Evolutionary conservation across 2,329 filamentous ascomycete genomes (phyloP).

Genomic region (Exophiala aquamarina): DNA sequence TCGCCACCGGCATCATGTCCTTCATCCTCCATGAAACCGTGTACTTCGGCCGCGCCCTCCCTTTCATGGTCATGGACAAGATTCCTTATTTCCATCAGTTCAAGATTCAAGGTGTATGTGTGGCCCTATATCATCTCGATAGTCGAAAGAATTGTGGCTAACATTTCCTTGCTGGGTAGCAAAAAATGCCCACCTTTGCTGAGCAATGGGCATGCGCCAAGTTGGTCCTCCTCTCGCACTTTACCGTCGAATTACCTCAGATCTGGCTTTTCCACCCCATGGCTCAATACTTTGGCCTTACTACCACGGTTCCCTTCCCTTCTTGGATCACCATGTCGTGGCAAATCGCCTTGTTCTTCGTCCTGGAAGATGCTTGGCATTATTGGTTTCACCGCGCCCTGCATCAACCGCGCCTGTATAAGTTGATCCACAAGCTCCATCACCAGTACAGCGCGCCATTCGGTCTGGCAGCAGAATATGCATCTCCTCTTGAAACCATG

Average conservation of each 20-base stretch:
- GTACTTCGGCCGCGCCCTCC: conserved; percentile 89
- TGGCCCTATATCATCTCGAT: background rate
- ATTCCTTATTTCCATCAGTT: conserved; percentile 87
- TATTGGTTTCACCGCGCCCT: conserved; percentile 93
- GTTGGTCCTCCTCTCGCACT: conserved; percentile 90
- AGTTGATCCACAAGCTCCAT: conserved; percentile 96
- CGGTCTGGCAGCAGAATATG: conserved; percentile 94
- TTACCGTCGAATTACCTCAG: conserved; percentile 96
- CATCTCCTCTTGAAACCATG: conserved; percentile 96
- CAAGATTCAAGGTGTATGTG: conserved; percentile 83
- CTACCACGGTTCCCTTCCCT: conserved; percentile 87
- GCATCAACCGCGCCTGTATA: conserved; percentile 95
- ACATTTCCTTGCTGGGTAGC: conserved; percentile 43
- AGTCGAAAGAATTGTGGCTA: no score
- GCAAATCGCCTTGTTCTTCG: conserved; percentile 91
- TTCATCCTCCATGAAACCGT: conserved; percentile 92
- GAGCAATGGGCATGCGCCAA: conserved; percentile 95
- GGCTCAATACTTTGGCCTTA: conserved; percentile 87
- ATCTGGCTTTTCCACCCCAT: conserved; percentile 86
- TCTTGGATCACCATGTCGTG: conserved; percentile 79
- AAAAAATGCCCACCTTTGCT: conserved; percentile 85
- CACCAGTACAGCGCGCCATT: conserved; percentile 98
- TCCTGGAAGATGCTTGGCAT: conserved; percentile 96
- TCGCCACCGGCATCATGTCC: conserved; percentile 96
- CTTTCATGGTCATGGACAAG: conserved; percentile 88